A percentile compares a stretch with the other conserved stretches of the same genome.
These are phyloP conservation scores for Croton laevigatus DNA, from an alignment of 441 rosid species.

Conservation along the genomic window DNA sequence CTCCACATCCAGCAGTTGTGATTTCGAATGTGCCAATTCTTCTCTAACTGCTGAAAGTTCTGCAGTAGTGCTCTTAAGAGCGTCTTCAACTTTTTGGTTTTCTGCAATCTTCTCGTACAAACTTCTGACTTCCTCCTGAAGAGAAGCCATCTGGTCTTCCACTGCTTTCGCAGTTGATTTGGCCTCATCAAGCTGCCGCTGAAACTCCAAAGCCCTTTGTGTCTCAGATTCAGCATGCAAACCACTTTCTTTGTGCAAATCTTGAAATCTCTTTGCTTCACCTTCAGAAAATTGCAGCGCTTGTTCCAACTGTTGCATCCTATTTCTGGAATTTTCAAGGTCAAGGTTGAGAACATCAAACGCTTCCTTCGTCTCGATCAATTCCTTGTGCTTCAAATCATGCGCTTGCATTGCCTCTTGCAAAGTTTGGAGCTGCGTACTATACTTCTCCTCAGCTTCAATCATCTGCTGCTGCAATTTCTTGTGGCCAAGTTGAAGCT, in stretches of 20 bases:
- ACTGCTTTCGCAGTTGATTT: conserved; percentile 53
- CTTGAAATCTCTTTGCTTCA: conserved; percentile 77
- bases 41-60: conserved; percentile 69
- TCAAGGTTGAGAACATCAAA: conserved; percentile 63
- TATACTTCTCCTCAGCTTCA: conserved; percentile 67
- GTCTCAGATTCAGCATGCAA: conserved; percentile 76
- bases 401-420: conserved; percentile 66
- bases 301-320: conserved; percentile 60
- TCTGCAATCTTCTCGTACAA: conserved; percentile 61
- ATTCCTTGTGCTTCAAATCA: conserved; percentile 71
- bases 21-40: conserved; percentile 59
- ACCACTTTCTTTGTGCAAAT: conserved; percentile 73
- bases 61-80: conserved; percentile 52
- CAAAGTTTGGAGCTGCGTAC: conserved; percentile 53
- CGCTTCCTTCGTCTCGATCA: conserved; percentile 71
- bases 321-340: conserved; percentile 62
- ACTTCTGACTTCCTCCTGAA: conserved; percentile 70
- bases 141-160: conserved; percentile 57
- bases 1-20: conserved; percentile 54
- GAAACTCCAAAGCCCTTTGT: conserved; percentile 72
- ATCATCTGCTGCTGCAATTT: conserved; percentile 61
- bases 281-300: conserved; percentile 52
- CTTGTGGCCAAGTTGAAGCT: conserved; percentile 60
- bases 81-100: conserved; percentile 66
- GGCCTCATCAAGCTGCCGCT: conserved; percentile 63